A percentile compares a stretch with the other conserved stretches of the same genome.
Evolutionary conservation across 2,329 filamentous ascomycete genomes (phyloP).

Genomic region (Microascus cirrosus): DNA sequence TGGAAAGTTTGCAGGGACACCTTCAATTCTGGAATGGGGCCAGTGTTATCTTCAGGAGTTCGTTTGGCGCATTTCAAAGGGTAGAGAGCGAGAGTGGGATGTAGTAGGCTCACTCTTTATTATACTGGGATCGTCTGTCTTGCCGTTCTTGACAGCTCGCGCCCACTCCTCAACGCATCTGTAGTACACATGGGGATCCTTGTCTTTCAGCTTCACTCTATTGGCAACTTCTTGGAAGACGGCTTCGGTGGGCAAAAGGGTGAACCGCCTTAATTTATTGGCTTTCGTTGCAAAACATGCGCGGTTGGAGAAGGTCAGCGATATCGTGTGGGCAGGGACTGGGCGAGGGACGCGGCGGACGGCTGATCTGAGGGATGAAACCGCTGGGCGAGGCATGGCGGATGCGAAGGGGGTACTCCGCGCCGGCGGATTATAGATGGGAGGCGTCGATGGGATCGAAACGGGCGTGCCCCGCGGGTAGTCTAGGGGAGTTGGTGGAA

Average conservation of each 20-base stretch:
- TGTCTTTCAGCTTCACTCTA: background rate
- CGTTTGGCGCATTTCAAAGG: background rate
- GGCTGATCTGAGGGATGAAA: background rate
- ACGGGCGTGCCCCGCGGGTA: background rate
- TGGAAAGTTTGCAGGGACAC: background rate
- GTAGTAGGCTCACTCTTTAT: background rate
- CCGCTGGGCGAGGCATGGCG: background rate
- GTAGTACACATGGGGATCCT: slow-evolving; percentile 2
- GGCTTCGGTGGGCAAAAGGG: background rate
- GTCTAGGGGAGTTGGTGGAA: too few species aligned
- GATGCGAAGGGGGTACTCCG: background rate
- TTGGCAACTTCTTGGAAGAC: background rate
- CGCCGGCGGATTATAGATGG: background rate
- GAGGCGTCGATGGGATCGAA: background rate
- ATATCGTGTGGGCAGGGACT: background rate
- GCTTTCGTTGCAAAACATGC: background rate
- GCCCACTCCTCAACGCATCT: slow-evolving; percentile 3
- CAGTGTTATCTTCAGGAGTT: background rate
- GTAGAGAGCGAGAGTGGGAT: background rate
- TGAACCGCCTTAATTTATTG: background rate
- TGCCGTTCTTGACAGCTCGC: slow-evolving; percentile 1
- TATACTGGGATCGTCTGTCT: slow-evolving; percentile 1
- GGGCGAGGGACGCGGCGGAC: background rate
- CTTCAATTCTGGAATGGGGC: background rate
- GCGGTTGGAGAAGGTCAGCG: background rate